phyloP scores from a whole-genome alignment of 2,329 filamentous ascomycete species.

The Fusarium dlaminii region DNA sequence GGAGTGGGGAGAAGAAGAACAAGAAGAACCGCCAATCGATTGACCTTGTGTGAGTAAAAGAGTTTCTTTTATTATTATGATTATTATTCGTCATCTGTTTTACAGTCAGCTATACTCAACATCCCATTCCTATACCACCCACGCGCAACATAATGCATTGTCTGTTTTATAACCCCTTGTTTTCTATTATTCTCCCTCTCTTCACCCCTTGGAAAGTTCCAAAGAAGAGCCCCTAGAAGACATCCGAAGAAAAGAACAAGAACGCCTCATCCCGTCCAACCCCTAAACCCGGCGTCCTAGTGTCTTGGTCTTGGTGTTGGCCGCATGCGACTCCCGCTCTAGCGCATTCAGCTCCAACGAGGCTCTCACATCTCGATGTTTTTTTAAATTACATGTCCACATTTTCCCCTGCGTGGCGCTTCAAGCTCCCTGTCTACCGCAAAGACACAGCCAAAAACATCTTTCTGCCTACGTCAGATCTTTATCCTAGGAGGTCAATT shows the following conservation, averaged over 20 bases:
- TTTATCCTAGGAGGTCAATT: conserved; percentile 34
- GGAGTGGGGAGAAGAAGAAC: conserved; percentile 6
- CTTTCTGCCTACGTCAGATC: conserved; percentile 37
- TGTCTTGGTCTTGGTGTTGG: conserved; percentile 8
- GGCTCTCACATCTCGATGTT: conserved; percentile 1
- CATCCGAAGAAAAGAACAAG: neutral
- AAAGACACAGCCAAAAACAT: conserved; percentile 34
- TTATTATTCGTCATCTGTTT: conserved; percentile 1
- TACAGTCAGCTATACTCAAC: neutral
- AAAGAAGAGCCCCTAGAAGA: neutral
- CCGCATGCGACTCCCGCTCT: conserved; percentile 13
- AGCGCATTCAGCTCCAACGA: conserved; percentile 7
- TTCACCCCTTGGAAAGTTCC: neutral
- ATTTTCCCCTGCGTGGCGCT: conserved; percentile 42
- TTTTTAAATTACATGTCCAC: conserved; percentile 43
- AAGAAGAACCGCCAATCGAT: conserved; percentile 30
- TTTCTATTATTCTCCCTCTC: neutral
- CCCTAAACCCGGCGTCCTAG: neutral
- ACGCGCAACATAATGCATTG: neutral
- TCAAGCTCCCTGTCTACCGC: conserved; percentile 33
- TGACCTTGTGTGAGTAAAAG: conserved; percentile 36
- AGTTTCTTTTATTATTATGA: neutral
- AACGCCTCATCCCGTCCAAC: neutral
- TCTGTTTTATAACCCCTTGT: conserved; percentile 1
- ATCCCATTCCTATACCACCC: conserved; percentile 5